Evolutionary conservation across 345 rosid genomes (phyloP).

Genomic region (Nephelium lappaceum): DNA sequence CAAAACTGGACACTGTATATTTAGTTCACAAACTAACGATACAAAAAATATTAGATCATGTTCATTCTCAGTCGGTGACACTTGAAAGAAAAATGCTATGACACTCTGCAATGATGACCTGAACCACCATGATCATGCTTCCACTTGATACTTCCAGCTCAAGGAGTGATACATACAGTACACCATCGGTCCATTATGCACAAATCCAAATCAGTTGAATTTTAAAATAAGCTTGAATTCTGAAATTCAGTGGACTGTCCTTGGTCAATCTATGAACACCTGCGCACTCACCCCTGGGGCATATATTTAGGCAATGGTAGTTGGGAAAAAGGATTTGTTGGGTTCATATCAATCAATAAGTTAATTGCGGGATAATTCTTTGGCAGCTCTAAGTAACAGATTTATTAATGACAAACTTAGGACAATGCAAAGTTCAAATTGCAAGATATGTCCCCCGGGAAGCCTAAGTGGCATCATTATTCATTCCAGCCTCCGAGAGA

Average conservation of each 20-base stretch:
- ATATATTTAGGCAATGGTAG: neutral
- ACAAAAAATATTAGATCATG: neutral
- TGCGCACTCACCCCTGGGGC: neutral
- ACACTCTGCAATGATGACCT: neutral
- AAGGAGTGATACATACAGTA: neutral
- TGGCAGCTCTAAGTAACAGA: neutral
- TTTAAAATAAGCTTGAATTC: constrained; percentile 1
- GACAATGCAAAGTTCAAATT: neutral
- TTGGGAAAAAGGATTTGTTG: neutral
- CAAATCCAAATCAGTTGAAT: neutral
- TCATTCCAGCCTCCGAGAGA: neutral
- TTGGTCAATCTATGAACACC: neutral
- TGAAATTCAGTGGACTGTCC: neutral
- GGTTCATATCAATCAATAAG: neutral
- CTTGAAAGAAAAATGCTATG: neutral
- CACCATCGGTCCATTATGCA: neutral
- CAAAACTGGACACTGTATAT: neutral
- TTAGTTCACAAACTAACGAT: neutral
- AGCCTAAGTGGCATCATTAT: neutral
- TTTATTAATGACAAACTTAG: constrained; percentile 1
- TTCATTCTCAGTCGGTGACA: neutral
- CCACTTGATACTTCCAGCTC: neutral
- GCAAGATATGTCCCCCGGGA: neutral
- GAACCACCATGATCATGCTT: neutral
- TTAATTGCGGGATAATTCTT: neutral